Percentiles rank a stretch among this genome's conserved stretches.
Evolutionary conservation across 1,284 basidiomycete genomes (phyloP).

Genomic region (Amylostereum areolatum): DNA sequence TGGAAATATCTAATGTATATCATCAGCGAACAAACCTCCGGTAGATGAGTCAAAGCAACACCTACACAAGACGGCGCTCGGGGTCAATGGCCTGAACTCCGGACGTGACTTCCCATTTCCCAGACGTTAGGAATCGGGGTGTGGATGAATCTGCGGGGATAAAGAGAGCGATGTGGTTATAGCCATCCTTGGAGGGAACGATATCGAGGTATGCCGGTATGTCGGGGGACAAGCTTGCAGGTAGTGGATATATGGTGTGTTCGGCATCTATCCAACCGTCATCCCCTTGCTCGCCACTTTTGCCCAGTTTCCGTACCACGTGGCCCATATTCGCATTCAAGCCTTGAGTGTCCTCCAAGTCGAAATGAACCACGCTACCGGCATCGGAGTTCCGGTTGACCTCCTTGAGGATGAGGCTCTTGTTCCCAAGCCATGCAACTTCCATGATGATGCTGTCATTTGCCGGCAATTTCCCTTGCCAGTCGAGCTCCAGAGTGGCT

Average conservation of each 20-base stretch:
- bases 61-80: slow-evolving; percentile 67
- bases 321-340: slow-evolving; percentile 34
- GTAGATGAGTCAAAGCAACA: slow-evolving; percentile 8
- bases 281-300: slow-evolving; percentile 79
- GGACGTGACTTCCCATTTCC: slow-evolving; percentile 85
- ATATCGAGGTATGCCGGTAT: slow-evolving; percentile 80
- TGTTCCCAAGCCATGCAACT: slow-evolving; percentile 80
- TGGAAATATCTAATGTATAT: slow-evolving; percentile 68
- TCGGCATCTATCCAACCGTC: slow-evolving; percentile 88
- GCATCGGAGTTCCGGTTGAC: slow-evolving; percentile 78
- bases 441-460: slow-evolving; percentile 75
- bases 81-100: slow-evolving; percentile 71
- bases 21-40: too few species aligned
- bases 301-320: slow-evolving; percentile 72
- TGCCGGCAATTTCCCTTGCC: slow-evolving; percentile 52
- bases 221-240: slow-evolving; percentile 34
- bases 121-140: slow-evolving; percentile 80
- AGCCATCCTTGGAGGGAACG: slow-evolving; percentile 74
- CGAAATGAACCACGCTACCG: slow-evolving; percentile 75
- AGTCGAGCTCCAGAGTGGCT: slow-evolving; percentile 55
- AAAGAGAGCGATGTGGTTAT: slow-evolving; percentile 87
- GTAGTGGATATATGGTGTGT: slow-evolving; percentile 58
- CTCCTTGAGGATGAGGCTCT: slow-evolving; percentile 80
- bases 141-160: slow-evolving; percentile 61
- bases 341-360: slow-evolving; percentile 34